Conservation (phyloP, 2,329 filamentous ascomycete genomes). For the Microcera coccophila region DNA sequence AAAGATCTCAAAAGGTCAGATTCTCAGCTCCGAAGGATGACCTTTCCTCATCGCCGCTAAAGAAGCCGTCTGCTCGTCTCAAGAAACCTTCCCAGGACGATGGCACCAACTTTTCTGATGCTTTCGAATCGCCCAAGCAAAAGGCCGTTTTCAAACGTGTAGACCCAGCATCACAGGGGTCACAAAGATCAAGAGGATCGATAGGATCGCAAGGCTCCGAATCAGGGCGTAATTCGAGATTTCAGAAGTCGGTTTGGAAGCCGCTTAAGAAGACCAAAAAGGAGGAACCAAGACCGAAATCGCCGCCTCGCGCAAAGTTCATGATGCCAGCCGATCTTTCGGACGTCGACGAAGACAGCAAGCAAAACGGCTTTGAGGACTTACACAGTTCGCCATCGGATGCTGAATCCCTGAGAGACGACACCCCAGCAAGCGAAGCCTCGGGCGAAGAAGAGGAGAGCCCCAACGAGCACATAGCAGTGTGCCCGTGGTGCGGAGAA, state of each 20-base stretch:
- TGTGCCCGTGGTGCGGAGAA: slow-evolving; percentile 66
- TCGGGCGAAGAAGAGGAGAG: slow-evolving; percentile 7
- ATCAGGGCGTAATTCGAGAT: background rate
- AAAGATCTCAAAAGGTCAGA: slow-evolving; percentile 7
- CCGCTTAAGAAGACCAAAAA: background rate
- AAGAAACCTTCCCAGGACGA: slow-evolving; percentile 9
- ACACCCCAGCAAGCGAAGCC: slow-evolving; percentile 2
- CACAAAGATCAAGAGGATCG: no score
- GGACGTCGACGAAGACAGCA: slow-evolving; percentile 8
- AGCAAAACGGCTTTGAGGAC: background rate
- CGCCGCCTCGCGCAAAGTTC: slow-evolving; percentile 8
- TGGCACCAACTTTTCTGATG: background rate
- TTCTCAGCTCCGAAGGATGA: slow-evolving; percentile 6
- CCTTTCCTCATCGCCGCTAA: slow-evolving; percentile 14
- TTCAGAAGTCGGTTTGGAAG: background rate
- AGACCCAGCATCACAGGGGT: no score
- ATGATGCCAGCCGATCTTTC: slow-evolving; percentile 10
- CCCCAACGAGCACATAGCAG: slow-evolving; percentile 19
- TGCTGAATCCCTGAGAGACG: background rate
- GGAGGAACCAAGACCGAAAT: background rate
- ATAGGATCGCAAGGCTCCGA: background rate
- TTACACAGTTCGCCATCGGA: slow-evolving; percentile 7
- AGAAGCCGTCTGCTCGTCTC: slow-evolving; percentile 1
- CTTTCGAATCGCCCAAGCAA: background rate
- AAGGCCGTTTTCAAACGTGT: background rate